Percentiles rank a stretch among this genome's conserved stretches.
Evolutionary conservation across 192 early-diverging fungal species (phyloP).

Genomic region (Entomortierella lignicola): DNA sequence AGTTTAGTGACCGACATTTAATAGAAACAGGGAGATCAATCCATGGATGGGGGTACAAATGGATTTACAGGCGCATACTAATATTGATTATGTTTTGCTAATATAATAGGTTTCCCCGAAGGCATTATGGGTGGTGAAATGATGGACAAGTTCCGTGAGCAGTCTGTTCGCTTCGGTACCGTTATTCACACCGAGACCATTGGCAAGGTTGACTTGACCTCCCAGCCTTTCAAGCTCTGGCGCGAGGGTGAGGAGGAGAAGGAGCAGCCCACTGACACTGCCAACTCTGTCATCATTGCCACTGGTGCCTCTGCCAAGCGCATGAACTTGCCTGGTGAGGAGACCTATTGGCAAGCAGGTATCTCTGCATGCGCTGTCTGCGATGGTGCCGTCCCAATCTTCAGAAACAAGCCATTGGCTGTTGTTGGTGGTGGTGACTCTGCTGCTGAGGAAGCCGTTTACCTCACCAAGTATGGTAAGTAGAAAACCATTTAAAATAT

Average conservation of each 20-base stretch:
- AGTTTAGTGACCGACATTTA: no score
- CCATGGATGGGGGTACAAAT: no score
- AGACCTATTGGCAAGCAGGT: conserved; percentile 96
- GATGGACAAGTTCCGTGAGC: conserved; percentile 87
- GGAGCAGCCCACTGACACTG: conserved; percentile 78
- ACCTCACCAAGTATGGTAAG: conserved; percentile 92
- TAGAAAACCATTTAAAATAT: neutral
- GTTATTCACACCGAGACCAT: conserved; percentile 92
- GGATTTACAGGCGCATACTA: no score
- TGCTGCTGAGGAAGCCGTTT: conserved; percentile 95
- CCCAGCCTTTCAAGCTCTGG: conserved; percentile 90
- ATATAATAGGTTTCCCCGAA: conserved; percentile 88
- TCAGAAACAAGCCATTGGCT: conserved; percentile 93
- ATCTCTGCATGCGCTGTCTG: conserved; percentile 99
- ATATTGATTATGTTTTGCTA: no score
- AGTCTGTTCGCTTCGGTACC: conserved; percentile 90
- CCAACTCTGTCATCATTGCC: conserved; percentile 90
- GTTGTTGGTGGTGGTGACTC: conserved; percentile 98
- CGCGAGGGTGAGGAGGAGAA: conserved; percentile 81
- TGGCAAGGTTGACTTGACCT: conserved; percentile 81
- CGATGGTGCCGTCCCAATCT: conserved; percentile 98
- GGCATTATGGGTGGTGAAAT: conserved; percentile 89
- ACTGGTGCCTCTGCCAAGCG: conserved; percentile 99
- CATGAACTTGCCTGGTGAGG: conserved; percentile 89
- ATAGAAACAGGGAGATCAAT: no score